Conservation (phyloP, 2,329 filamentous ascomycete genomes). For the Colletotrichum sp. region DNA sequence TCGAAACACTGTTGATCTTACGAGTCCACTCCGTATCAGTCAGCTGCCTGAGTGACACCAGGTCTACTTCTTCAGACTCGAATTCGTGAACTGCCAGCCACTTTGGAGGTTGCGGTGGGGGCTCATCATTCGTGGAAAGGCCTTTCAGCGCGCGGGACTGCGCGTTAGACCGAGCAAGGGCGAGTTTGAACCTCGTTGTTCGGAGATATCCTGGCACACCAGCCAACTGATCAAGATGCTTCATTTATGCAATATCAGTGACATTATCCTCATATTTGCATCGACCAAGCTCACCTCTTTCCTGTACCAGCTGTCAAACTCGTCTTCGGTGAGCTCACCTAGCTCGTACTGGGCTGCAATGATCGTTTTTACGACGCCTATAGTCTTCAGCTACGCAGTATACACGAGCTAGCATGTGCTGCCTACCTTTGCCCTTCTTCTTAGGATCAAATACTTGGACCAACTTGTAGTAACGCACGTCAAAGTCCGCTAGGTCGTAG, state of each 20-base stretch:
- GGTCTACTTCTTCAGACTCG: background rate
- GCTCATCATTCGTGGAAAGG: constrained; percentile 22
- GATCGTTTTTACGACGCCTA: background rate
- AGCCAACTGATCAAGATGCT: background rate
- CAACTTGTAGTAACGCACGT: background rate
- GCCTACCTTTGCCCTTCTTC: background rate
- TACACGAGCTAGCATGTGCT: too few relatives aligned
- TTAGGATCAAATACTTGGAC: background rate
- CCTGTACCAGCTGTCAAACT: background rate
- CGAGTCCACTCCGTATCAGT: background rate
- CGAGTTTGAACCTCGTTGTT: constrained; percentile 27
- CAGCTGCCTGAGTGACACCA: background rate
- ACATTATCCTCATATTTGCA: background rate
- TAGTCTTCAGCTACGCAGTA: accelerated
- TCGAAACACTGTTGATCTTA: background rate
- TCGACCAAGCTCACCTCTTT: background rate
- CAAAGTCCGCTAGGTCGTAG: background rate
- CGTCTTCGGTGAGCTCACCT: background rate
- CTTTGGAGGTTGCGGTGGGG: background rate
- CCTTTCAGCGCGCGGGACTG: constrained; percentile 26
- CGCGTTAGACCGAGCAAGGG: constrained; percentile 24
- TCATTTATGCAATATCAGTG: background rate
- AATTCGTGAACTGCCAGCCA: background rate
- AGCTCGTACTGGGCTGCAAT: background rate
- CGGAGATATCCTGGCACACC: constrained; percentile 25